A percentile compares a stretch with the other conserved stretches of the same genome.
Evolutionary conservation across 2,329 filamentous ascomycete genomes (phyloP).

Genomic region (Phialophora chinensis): DNA sequence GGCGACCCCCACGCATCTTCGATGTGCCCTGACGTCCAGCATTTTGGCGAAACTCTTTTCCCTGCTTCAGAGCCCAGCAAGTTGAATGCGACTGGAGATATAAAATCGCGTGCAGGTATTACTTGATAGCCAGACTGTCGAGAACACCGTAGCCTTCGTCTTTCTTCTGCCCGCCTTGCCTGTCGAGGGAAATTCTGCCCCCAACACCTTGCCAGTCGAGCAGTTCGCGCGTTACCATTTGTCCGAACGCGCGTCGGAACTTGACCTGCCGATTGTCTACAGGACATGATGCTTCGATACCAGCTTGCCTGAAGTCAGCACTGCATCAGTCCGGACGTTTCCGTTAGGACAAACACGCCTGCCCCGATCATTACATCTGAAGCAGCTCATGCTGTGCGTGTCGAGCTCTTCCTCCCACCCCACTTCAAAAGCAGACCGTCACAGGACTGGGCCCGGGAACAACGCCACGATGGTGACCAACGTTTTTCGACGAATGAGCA

Average conservation of each 20-base stretch:
- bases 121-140: neutral
- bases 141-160: neutral
- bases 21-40: neutral
- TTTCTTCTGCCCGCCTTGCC: neutral
- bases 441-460: neutral
- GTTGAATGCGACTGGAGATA: neutral
- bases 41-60: neutral
- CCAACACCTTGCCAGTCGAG: neutral
- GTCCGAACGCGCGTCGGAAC: neutral
- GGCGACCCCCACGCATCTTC: neutral
- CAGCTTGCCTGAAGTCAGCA: neutral
- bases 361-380: neutral
- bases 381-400: neutral
- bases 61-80: neutral
- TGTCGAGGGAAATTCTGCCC: neutral
- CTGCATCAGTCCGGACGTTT: neutral
- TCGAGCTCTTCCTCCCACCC: neutral
- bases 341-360: neutral
- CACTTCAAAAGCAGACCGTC: neutral
- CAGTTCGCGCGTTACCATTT: neutral
- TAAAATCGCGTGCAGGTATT: neutral
- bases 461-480: slow-evolving; percentile 21
- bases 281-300: neutral
- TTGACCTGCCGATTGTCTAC: neutral
- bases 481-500: slow-evolving; percentile 26